Conservation (phyloP, 169 alveolate species). For the Fabrea salina region DNA sequence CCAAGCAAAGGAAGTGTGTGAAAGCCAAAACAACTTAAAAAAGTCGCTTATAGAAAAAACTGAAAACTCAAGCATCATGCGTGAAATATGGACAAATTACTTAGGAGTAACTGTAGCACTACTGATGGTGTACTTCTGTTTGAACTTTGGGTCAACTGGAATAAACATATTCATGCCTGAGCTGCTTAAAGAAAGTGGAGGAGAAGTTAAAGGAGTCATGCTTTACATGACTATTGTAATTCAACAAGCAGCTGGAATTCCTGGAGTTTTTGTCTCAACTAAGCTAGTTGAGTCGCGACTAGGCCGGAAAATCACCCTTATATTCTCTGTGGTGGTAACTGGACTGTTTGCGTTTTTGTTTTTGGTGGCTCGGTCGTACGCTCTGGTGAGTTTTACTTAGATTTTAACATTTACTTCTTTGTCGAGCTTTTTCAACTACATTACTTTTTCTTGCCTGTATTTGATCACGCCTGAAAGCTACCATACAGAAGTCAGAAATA, state of each 20-base stretch:
- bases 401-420: background rate
- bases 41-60: background rate
- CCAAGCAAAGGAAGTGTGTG: background rate
- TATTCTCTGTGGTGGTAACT: background rate
- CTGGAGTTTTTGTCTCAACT: slow-evolving; percentile 18
- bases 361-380: background rate
- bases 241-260: background rate
- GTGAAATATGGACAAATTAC: background rate
- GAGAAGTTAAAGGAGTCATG: background rate
- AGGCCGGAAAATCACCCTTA: slow-evolving; percentile 11
- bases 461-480: slow-evolving; percentile 14
- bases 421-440: background rate
- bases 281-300: background rate
- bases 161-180: background rate
- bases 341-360: background rate
- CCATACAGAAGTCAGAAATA: slow-evolving; percentile 15
- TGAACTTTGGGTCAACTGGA: background rate
- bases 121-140: background rate
- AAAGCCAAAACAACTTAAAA: background rate
- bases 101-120: background rate
- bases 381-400: no score
- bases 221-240: background rate
- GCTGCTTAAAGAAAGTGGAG: background rate
- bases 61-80: background rate
- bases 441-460: background rate